Evolutionary conservation across 805 yeast species (phyloP).

Genomic region (Ogataea angusta): DNA sequence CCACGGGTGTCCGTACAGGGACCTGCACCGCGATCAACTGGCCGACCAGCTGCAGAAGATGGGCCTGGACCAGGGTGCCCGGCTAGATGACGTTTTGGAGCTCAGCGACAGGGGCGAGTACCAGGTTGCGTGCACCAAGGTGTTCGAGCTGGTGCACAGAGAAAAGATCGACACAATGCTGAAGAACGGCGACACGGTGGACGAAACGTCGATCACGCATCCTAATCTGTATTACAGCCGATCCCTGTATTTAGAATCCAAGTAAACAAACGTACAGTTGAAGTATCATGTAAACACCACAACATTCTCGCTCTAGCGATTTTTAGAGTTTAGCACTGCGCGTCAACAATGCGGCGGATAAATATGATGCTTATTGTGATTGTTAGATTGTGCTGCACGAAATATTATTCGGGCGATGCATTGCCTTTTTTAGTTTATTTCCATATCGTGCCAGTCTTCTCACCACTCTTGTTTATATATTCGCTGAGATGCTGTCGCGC

Average conservation of each 20-base stretch:
- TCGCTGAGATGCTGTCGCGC: too few species aligned
- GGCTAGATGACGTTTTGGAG: conserved; percentile 58
- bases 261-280: conserved; percentile 1
- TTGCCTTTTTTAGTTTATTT: background rate
- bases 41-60: conserved; percentile 52
- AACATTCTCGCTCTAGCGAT: background rate
- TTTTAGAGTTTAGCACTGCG: background rate
- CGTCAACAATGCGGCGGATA: background rate
- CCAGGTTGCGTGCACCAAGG: conserved; percentile 86
- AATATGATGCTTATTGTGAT: background rate
- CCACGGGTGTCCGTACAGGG: conserved; percentile 94
- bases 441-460: background rate
- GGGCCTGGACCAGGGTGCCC: conserved; percentile 58
- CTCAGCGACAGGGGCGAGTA: conserved; percentile 67
- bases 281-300: background rate
- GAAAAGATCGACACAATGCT: conserved; percentile 36
- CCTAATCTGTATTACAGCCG: conserved; percentile 88
- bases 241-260: conserved; percentile 53
- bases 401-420: background rate
- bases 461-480: background rate
- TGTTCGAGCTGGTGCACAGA: conserved; percentile 69
- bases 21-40: conserved; percentile 63
- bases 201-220: conserved; percentile 67
- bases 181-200: conserved; percentile 40
- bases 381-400: background rate